These are phyloP conservation scores for Fomitopsis pulvina DNA, from an alignment of 768 basidiomycete genomes.

Conservation along the genomic window DNA sequence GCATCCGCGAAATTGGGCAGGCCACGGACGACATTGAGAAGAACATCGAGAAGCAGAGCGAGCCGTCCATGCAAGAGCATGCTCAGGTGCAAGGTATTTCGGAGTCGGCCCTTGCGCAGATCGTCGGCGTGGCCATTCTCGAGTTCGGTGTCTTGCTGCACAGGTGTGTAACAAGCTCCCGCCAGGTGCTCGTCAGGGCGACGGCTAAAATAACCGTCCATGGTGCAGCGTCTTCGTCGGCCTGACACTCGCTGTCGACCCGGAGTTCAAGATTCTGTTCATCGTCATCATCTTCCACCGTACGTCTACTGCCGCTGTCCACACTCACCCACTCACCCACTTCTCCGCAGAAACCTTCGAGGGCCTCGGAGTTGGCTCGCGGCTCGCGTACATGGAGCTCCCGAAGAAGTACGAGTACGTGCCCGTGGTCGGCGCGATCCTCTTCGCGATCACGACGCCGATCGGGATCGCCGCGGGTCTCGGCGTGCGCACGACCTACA, in stretches of 20 bases:
- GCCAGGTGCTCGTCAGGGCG: background rate
- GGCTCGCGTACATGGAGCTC: slow-evolving; percentile 71
- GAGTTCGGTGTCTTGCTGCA: slow-evolving; percentile 93
- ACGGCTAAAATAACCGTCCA: background rate
- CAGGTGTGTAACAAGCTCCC: slow-evolving; percentile 34
- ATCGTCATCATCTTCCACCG: slow-evolving; percentile 90
- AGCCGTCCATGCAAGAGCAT: background rate
- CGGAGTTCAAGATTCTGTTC: slow-evolving; percentile 78
- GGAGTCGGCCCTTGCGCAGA: slow-evolving; percentile 53
- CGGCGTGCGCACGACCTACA: slow-evolving; percentile 71
- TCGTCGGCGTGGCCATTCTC: slow-evolving; percentile 84
- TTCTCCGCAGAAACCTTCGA: slow-evolving; percentile 77
- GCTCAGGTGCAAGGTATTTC: slow-evolving; percentile 7
- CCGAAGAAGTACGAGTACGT: slow-evolving; percentile 47
- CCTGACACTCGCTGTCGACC: slow-evolving; percentile 85
- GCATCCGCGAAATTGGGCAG: slow-evolving; percentile 5
- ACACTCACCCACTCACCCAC: background rate
- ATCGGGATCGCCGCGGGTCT: slow-evolving; percentile 80
- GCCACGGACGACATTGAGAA: slow-evolving; percentile 7
- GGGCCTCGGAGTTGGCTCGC: slow-evolving; percentile 87
- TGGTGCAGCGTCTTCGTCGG: slow-evolving; percentile 70
- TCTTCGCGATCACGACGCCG: slow-evolving; percentile 79
- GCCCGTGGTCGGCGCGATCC: slow-evolving; percentile 49
- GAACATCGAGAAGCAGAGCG: slow-evolving; percentile 6
- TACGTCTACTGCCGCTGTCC: slow-evolving; percentile 32